Base-by-base conservation (phyloP, 345 rosid genomes). In the Pugionium dolabratum region DNA sequence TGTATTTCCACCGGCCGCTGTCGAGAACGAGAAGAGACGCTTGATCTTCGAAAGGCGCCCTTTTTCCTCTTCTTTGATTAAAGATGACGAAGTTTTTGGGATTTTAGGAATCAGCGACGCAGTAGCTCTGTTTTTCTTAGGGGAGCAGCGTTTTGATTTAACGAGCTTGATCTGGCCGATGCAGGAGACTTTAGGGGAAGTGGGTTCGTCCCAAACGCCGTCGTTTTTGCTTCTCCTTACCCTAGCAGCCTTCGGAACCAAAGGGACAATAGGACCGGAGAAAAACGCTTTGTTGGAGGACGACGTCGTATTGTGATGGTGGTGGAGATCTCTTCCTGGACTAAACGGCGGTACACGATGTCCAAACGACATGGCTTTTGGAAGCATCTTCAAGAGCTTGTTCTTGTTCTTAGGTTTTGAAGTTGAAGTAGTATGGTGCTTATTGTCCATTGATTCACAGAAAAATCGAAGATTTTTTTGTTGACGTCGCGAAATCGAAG, bases 141-240 rank as follows among this genome's bases (percentile, higher is more conserved):
- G 79, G 1, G 70, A 33, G 3, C 51, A 47, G 7, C 66, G 50
- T 72, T 72, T 72, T 44, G 73, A 46, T 5, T 73, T 73, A 47
- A 9, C 59, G 9, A 29, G 72, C 79, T 92, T 92, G 86, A 92
- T 84, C 63, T 89, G 91, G 10, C 98, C 98, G 74, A 92, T 89
- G 59, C 98, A 92, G 0, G 98, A 92, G 37, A 92, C 79, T 71
- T 92, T 92, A 4, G 98, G 98, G 3, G 98, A 92, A 11, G 82
- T 81, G 5, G 98, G 98, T 46, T 88, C 95, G 18, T 84, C 90
- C 52, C 80, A 76, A 4, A 74, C 67, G 7, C 62, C 75, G 9
- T 74, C 79, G 40, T 59, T 74, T 70, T 76, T 80, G 42, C 46
- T 42, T 54, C 78, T 82, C 53, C 85, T 69, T 1, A 63, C 49